Percentiles rank a stretch among this genome's conserved stretches.
phyloP scores from a whole-genome alignment of 805 yeast species.

The Metschnikowia dekortorum region DNA sequence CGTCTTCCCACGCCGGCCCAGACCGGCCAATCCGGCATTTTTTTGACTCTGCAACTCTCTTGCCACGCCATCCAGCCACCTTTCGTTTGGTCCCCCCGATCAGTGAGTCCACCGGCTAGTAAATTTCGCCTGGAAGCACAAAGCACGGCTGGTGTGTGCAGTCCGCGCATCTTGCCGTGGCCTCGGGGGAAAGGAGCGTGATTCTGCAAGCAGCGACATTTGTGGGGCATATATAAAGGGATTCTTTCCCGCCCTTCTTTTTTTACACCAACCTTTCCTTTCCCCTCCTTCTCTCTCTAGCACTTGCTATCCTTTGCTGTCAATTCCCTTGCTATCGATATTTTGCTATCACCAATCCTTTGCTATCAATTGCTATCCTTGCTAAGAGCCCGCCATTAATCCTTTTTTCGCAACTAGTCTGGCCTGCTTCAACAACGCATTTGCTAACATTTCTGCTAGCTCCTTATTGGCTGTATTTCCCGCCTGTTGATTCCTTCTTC shows the following conservation, averaged over 20 bases:
- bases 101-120: too few species aligned
- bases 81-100: too few species aligned
- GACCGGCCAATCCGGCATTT: too few species aligned
- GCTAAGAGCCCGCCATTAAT: background rate
- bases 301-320: background rate
- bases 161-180: background rate
- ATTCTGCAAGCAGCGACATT: constrained; percentile 2
- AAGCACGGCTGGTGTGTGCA: constrained; percentile 1
- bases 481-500: too few species aligned
- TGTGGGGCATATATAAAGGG: constrained; percentile 3
- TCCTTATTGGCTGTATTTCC: too few species aligned
- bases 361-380: background rate
- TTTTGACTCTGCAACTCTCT: too few species aligned
- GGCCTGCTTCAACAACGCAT: too few species aligned
- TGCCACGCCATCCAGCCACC: too few species aligned
- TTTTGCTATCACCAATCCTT: background rate
- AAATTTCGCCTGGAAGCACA: too few species aligned
- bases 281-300: background rate
- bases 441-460: too few species aligned
- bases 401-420: background rate
- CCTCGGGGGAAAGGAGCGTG: constrained; percentile 17
- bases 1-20: too few species aligned
- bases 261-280: background rate
- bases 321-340: background rate
- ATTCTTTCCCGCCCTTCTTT: background rate